Base-by-base conservation (phyloP, 306 rosid genomes). In the Prunus davidiana region DNA sequence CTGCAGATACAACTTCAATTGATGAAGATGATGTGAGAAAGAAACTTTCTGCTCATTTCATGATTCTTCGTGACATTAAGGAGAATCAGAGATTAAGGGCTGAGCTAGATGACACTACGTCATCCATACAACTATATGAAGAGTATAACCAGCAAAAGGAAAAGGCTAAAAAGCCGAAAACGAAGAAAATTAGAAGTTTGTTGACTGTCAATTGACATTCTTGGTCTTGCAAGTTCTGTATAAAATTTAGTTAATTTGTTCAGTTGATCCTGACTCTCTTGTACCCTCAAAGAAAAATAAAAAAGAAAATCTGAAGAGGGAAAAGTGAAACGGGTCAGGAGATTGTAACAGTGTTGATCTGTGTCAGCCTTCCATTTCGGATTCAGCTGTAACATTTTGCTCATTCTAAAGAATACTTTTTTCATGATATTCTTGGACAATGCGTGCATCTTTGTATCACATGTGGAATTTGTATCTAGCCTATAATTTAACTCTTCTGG, bases 71-170 rank as follows among this genome's bases (percentile, higher is more conserved):
- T 2, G 97, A 88, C 76, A 89, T 91, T 13, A 91, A 87, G 87
- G 98, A 89, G 84, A 88, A 91, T 66, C 88, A 79, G 73, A 88
- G 90, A 74, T 65, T 95, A 86, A 88, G 98, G 74, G 78, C 80
- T 7, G 88, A 91, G 85, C 82, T 96, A 81, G 89, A 88, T 28
- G 82, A 67, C 58, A 84, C 89, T 22, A 20, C 82, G 2, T 75
- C 75, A 57, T 82, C 85, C 38, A 84, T 92, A 6, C 82, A 87
- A 88, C 86, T 87, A 43, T 89, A 84, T 52, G 87, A 91, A 76
- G 90, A 87, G 83, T 90, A 89, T 41, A 88, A 90, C 86, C 83
- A 79, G 79, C 90, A 88, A 67, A 88, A 85, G 91, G 76, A 51
- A 76, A 75, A 77, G 82, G 54, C 50, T 55, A 77, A 51, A 50